Base-by-base conservation (phyloP, 495 filamentous ascomycete genomes). In the Aspergillus mulundensis region DNA sequence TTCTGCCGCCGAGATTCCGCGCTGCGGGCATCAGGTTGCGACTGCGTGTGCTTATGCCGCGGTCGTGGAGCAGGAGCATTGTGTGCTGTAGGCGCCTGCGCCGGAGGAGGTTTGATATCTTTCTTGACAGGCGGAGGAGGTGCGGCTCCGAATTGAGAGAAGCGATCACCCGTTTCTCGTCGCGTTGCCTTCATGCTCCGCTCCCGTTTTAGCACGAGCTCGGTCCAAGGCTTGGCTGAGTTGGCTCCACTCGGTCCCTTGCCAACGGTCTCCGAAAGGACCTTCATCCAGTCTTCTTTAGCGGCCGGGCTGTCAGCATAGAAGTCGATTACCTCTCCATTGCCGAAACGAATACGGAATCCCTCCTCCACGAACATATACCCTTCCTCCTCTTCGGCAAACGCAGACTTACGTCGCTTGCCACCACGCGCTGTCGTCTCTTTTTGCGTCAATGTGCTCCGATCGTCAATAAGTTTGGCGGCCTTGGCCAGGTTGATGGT, bases 361-460 rank as follows among this genome's bases (percentile, higher is more conserved):
- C 95, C 94, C 67, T 97, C 95, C 71, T 98, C 94, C 20, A 98
- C 94, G 62, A 97, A 97, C 91, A 97, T 96, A 75, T 97, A 98
- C 45, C 95, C 94, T 63, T 98, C 94, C 70, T 97, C 95, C 63
- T 97, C 95, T 70, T 97, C 94, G 7, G 95, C 92, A 62, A 98
- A 98, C 24, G 89, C 94, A 50, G 90, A 95, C 66, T 94, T 92
- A 34, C 94, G 85, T 20, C 94, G 85, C 60, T 86, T 86, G 53
- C 89, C 88, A 57, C 79, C 81, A 64, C 87, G 87, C 21, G 84
- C 85, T 41, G 79, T 84, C 0, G 85, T 88, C 66, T 91, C 87
- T 54, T 84, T 89, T 59, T 95, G 85, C 6, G 84, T 87, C 34
- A 98, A 81, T 24, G 89, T 78, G n/a, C 84, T 81, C 21, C 89